Base-by-base conservation (phyloP, 495 filamentous ascomycete species). In the Lophiostoma macrostomum region DNA sequence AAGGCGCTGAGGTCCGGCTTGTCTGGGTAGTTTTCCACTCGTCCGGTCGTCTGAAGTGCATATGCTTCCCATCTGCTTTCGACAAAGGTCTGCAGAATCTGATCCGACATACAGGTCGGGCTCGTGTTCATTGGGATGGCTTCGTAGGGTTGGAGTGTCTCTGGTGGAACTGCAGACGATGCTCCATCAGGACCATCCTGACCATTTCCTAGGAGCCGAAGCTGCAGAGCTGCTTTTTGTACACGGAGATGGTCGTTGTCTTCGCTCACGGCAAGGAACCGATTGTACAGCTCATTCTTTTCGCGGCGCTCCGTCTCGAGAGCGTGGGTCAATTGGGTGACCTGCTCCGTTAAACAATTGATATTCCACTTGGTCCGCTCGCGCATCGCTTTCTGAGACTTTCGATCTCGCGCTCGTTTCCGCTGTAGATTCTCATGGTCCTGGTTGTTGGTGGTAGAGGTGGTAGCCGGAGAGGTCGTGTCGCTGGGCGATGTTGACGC, bases 21-120 rank as follows among this genome's bases (percentile, higher is more conserved):
- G 18, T 52, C 49, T 16, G 49, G 49, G 28, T 42, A 52, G 4
- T 6, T 12, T 23, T 42, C 36, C 5, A 34, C n/a, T 7, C 38
- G 36, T 12, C 20, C 36, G 1, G 14, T 13, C 1, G 22, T 31
- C 36, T 20, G 10, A 19, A 38, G 39, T 5, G 29, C 34, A 16
- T 47, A 48, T 20, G 41, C 29, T 27, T 55, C 52, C 41, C 35
- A 48, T 7, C 52, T 3, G 10, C 25, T 35, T 18, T 55, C 52
- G 5, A 48, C 52, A 27, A 55, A 47, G 5, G 41, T 55, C 16
- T 55, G 52, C 27, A 55, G 34, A n/a, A 55, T 55, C 35, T 48
- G 52, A 27, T 48, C 52, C 29, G n/a, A 22, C 52, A 48, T 55
- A 30, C 7, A n/a, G 5, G 41, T 47, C 25, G 52, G 31, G 14